Percentiles rank a stretch among this genome's conserved stretches.
phyloP scores from a whole-genome alignment of 108 stramenopile genomes.

The Cyclotella cryptica region DNA sequence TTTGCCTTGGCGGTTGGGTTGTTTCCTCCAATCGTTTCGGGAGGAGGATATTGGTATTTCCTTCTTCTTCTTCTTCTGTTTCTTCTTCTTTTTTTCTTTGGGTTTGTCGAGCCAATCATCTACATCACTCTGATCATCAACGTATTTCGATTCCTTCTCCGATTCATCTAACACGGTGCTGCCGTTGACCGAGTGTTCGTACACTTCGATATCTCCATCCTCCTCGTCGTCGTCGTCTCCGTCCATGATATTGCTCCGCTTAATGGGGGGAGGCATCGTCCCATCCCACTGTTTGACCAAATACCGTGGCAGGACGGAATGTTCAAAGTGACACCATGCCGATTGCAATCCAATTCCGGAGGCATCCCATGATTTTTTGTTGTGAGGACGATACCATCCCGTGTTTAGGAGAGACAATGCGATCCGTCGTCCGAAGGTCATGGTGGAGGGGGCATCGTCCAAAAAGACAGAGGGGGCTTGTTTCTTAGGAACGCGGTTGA shows the following conservation, averaged over 20 bases:
- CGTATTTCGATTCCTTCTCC: constrained; percentile 21
- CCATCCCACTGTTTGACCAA: constrained; percentile 40
- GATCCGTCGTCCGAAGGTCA: constrained; percentile 76
- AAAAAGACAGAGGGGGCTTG: constrained; percentile 40
- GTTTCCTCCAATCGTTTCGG: constrained; percentile 19
- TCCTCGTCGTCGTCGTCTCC: constrained; percentile 10
- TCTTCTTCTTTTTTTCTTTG: constrained; percentile 22
- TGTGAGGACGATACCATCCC: constrained; percentile 79
- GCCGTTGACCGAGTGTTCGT: constrained; percentile 7
- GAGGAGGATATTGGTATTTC: constrained; percentile 11
- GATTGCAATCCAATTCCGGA: constrained; percentile 49
- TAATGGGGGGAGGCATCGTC: constrained; percentile 10
- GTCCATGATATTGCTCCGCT: not conserved
- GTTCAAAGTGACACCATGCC: constrained; percentile 93
- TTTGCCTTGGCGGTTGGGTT: not conserved
- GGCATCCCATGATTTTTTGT: constrained; percentile 43
- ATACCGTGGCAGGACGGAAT: constrained; percentile 75
- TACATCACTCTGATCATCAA: constrained; percentile 34
- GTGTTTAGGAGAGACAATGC: constrained; percentile 60
- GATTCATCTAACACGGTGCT: constrained; percentile 15
- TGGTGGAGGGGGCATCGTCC: constrained; percentile 56
- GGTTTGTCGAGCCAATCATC: constrained; percentile 62
- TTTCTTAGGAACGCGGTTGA: constrained; percentile 29
- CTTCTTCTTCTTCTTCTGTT: constrained; percentile 13
- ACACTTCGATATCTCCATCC: not conserved